Evolutionary conservation across 2,329 filamentous ascomycete species (phyloP), one percentile per base, ranked within the genome.

Genomic region (Claviceps fusiformis): DNA sequence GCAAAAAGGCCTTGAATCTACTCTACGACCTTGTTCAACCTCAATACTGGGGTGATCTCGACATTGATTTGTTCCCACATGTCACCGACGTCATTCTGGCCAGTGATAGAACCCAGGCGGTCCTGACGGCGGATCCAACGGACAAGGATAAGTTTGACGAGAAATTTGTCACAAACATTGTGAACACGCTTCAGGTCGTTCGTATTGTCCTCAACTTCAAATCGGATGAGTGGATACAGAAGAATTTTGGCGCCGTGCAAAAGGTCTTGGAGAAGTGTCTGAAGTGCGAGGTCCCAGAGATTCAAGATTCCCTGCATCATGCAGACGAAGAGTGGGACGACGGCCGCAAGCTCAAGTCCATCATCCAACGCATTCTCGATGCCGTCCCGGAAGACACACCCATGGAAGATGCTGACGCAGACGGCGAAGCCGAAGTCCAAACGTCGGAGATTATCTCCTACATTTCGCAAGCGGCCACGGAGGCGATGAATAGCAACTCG

Each of bases 141-240:
- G 81, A 85, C 58, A 82, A 83, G 55, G 86, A 89, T 52, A 87
- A 88, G 63, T 80, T 78, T n/a, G 85, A 91, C 59, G 87, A 91
- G 45, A 90, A 89, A 68, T 90, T 91, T 64, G 79, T 87, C 46
- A 95, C 88, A 0, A 85, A 86, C 59, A 92, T 95, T 70, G 83
- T 98, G 71, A 98, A 98, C 67, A 90, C 91, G 1, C 77, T 98
- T 15, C 91, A 97, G 67, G 87, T 97, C 45, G 77, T 98, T 57
- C 87, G 92, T 50, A 87, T 96, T 57, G 83, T 98, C 50, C 76
- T 97, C 57, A 89, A 93, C 62, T 84, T 86, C 59, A 95, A 95
- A 69, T 76, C 87, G 0, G 85, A 95, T 63, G 89, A 95, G 3
- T 98, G 93, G 93, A 85, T 97, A 43, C 72, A 90, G 53, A 82